These are phyloP conservation scores for Tolypocladium inflatum DNA, from an alignment of 2,329 filamentous ascomycete species.

Conservation along the genomic window DNA sequence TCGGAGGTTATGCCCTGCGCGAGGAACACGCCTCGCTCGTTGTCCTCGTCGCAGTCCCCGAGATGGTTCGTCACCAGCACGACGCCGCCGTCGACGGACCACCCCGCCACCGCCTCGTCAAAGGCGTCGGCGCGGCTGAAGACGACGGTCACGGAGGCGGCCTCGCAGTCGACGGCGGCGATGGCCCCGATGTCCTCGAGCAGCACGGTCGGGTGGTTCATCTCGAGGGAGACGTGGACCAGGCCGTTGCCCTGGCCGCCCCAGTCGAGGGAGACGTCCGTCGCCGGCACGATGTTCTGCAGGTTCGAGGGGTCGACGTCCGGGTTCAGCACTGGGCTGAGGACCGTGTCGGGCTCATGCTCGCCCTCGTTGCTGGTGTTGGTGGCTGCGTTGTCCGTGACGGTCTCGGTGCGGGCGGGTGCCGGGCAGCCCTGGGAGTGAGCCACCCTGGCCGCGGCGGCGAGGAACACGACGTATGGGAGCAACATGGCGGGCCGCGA, in stretches of 20 bases:
- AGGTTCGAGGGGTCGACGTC: not conserved
- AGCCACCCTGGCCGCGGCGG: not conserved
- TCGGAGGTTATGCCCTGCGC: not conserved
- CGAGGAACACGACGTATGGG: not conserved
- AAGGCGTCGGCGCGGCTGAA: not conserved
- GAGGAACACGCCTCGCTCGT: not conserved
- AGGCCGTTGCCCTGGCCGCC: not conserved
- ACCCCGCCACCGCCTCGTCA: not conserved
- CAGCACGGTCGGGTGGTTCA: not conserved
- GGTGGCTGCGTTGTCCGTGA: not conserved
- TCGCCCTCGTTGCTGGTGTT: not conserved
- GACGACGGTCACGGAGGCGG: not conserved
- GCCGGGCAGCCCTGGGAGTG: not conserved
- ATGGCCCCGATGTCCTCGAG: not conserved
- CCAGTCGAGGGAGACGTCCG: not conserved
- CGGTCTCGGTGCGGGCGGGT: not conserved
- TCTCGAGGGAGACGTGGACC: not conserved
- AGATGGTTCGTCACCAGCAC: not conserved
- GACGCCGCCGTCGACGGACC: not conserved
- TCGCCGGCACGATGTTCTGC: not conserved
- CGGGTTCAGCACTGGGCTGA: not conserved
- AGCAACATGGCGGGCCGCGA: not conserved
- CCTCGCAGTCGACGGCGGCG: not conserved
- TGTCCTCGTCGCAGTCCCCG: not conserved
- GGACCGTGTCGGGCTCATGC: not conserved